These are phyloP conservation scores for Eucalyptus marginata DNA, from an alignment of 345 rosid species.

Conservation along the genomic window DNA sequence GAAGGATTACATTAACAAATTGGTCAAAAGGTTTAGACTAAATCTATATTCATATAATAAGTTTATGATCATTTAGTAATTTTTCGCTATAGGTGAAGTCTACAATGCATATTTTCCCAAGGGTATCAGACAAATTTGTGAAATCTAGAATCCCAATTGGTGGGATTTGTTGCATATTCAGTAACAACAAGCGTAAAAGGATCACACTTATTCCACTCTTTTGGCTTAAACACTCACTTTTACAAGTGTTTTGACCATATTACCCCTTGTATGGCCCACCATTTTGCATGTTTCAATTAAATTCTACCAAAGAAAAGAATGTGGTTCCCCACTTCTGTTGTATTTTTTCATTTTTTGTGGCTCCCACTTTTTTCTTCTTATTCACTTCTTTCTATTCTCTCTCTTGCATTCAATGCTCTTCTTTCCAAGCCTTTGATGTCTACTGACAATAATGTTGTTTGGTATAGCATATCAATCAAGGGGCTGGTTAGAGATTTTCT, in stretches of 20 bases:
- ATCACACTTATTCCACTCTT: no score
- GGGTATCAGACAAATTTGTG: neutral
- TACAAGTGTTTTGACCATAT: neutral
- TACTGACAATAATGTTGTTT: neutral
- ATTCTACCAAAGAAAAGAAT: neutral
- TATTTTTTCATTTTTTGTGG: neutral
- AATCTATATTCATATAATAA: neutral
- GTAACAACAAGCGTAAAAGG: neutral
- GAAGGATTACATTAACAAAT: neutral
- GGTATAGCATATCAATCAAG: neutral
- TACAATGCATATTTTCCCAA: neutral
- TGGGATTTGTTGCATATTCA: neutral
- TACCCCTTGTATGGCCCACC: neutral
- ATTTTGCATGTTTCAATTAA: neutral
- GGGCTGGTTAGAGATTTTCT: neutral
- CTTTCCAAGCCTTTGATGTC: neutral
- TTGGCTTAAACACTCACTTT: no score
- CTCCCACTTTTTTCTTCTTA: neutral
- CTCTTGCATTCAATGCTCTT: no score
- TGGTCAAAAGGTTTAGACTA: neutral
- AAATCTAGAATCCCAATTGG: neutral
- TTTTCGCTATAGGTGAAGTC: neutral
- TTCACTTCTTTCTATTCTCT: no score
- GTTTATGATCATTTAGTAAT: neutral
- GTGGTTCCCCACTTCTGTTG: neutral